A percentile compares a stretch with the other conserved stretches of the same genome.
Evolutionary conservation across 345 rosid genomes (phyloP).

Genomic region (Trapa bicornis): DNA sequence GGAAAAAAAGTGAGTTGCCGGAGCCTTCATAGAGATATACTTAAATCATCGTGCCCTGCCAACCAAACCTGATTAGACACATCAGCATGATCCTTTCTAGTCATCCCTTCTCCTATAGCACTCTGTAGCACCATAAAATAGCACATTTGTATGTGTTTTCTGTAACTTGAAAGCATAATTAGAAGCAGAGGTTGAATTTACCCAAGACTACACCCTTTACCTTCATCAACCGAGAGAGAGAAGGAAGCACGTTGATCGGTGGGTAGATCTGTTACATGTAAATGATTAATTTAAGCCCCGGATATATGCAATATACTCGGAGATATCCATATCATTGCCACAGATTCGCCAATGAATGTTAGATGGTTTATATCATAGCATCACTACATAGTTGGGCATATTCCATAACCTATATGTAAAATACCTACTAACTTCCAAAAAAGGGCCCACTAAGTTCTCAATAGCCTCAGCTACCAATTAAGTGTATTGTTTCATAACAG

Average conservation of each 20-base stretch:
- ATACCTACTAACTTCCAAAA: background rate
- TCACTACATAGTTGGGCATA: too few relatives aligned
- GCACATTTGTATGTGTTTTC: background rate
- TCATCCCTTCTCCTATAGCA: slow-evolving; percentile 98
- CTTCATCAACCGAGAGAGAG: slow-evolving; percentile 97
- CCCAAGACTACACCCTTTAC: slow-evolving; percentile 16
- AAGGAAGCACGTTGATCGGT: slow-evolving; percentile 96
- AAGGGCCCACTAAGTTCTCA: too few relatives aligned
- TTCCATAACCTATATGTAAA: too few relatives aligned
- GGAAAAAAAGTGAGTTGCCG: background rate
- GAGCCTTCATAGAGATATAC: background rate
- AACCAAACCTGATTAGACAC: slow-evolving; percentile 78
- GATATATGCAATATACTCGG: background rate
- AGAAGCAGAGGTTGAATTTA: background rate
- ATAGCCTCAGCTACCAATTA: background rate
- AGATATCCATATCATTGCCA: background rate
- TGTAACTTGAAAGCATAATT: background rate
- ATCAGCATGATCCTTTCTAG: slow-evolving; percentile 82
- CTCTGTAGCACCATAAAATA: slow-evolving; percentile 34
- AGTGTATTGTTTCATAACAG: background rate
- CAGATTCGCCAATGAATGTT: background rate
- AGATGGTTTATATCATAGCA: background rate
- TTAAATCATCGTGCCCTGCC: slow-evolving; percentile 1
- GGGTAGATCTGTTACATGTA: slow-evolving; percentile 67
- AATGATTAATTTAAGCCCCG: background rate